Conservation (phyloP, 2,329 filamentous ascomycete genomes). For the Cladosporium phlei region DNA sequence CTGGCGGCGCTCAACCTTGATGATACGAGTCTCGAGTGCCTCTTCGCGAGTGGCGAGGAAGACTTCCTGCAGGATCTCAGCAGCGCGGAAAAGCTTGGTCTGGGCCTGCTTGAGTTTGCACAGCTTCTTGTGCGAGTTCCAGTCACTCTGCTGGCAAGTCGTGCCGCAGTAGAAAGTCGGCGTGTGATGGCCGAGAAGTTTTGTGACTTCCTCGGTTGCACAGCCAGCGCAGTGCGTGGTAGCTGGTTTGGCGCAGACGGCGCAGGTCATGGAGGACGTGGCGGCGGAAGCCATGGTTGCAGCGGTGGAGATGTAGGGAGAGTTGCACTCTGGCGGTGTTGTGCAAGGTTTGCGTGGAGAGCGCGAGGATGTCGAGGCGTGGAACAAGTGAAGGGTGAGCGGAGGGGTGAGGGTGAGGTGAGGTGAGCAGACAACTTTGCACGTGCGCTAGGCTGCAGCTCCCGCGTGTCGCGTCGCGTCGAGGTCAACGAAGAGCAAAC, state of each 20-base stretch:
- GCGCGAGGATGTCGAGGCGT: too few species aligned
- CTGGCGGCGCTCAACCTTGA: conserved; percentile 3
- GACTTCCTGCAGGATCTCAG: conserved; percentile 15
- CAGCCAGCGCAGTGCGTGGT: conserved; percentile 3
- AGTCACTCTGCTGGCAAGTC: conserved; percentile 15
- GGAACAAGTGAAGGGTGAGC: too few species aligned
- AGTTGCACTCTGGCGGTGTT: too few species aligned
- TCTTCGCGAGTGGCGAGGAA: conserved; percentile 15
- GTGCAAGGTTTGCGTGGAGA: too few species aligned
- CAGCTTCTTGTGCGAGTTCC: conserved; percentile 5
- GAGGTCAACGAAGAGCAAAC: too few species aligned
- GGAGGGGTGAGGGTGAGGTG: too few species aligned
- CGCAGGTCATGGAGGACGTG: not conserved
- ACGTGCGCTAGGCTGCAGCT: too few species aligned
- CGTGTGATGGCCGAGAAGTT: not conserved
- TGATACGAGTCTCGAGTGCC: conserved; percentile 14
- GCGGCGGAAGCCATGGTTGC: not conserved
- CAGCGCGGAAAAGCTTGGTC: conserved; percentile 21
- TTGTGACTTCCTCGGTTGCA: not conserved
- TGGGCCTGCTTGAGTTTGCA: conserved; percentile 6
- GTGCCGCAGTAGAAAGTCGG: conserved; percentile 16
- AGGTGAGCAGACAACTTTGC: too few species aligned
- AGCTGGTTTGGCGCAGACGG: not conserved
- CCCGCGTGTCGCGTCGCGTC: too few species aligned
- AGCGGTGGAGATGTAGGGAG: too few species aligned